Evolutionary conservation across 1,284 basidiomycete genomes (phyloP).

Genomic region (Apiotrichum mycotoxinovorans): DNA sequence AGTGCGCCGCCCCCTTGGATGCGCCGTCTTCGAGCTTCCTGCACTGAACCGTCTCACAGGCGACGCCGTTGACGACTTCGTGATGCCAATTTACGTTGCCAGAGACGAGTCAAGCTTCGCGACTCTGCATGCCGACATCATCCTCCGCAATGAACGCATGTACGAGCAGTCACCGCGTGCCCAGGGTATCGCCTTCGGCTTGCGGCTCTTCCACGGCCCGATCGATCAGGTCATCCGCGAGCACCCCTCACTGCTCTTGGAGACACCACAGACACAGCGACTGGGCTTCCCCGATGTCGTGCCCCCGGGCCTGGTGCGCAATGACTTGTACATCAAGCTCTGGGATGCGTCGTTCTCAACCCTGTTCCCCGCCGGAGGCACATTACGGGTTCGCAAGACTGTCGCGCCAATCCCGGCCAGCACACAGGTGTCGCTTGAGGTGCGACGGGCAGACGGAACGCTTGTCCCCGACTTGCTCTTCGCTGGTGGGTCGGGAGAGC

Average conservation of each 20-base stretch:
- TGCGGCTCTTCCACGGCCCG: slow-evolving; percentile 84
- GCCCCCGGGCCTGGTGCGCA: slow-evolving; percentile 85
- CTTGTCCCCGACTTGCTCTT: slow-evolving; percentile 68
- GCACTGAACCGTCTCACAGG: slow-evolving; percentile 59
- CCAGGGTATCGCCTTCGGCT: slow-evolving; percentile 79
- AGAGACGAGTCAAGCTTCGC: slow-evolving; percentile 81
- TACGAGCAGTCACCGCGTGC: slow-evolving; percentile 81
- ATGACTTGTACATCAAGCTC: slow-evolving; percentile 91
- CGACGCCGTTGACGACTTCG: slow-evolving; percentile 60
- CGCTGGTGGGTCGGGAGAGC: slow-evolving; percentile 80
- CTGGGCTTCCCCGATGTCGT: slow-evolving; percentile 98
- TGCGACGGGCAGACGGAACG: slow-evolving; percentile 70
- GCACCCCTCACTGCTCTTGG: slow-evolving; percentile 80
- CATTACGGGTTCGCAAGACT: slow-evolving; percentile 42
- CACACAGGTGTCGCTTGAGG: slow-evolving; percentile 85
- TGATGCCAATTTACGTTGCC: slow-evolving; percentile 85
- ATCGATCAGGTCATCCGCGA: slow-evolving; percentile 70
- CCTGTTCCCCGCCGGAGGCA: slow-evolving; percentile 48
- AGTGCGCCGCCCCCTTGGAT: slow-evolving; percentile 86
- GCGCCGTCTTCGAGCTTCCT: slow-evolving; percentile 82
- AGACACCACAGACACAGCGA: slow-evolving; percentile 73
- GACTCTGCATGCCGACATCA: slow-evolving; percentile 92
- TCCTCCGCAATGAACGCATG: slow-evolving; percentile 71
- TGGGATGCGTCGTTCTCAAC: slow-evolving; percentile 78
- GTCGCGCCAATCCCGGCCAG: slow-evolving; percentile 52